Conservation (phyloP, 768 basidiomycete species). For the Termitomyces sp. region DNA sequence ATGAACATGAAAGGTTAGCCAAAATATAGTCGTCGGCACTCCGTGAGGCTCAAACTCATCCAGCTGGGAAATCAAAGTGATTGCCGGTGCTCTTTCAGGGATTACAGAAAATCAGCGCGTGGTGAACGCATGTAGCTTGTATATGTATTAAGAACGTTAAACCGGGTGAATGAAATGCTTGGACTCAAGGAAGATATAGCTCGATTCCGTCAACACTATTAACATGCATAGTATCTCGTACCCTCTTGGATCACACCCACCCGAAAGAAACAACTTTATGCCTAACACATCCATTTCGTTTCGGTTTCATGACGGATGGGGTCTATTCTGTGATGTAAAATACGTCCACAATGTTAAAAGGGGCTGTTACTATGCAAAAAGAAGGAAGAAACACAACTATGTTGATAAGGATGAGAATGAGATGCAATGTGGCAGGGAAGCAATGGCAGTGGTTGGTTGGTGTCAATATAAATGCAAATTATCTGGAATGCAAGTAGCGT, state of each 20-base stretch:
- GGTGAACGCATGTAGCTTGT: neutral
- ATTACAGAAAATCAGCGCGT: neutral
- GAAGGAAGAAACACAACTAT: constrained; percentile 6
- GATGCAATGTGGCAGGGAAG: constrained; percentile 14
- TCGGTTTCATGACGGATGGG: neutral
- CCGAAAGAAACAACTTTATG: neutral
- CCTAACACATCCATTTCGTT: neutral
- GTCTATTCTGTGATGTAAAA: constrained; percentile 19
- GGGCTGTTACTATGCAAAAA: constrained; percentile 25
- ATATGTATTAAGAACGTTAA: neutral
- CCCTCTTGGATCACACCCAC: neutral
- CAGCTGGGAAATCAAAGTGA: neutral
- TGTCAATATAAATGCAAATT: constrained; percentile 12
- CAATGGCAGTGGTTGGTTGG: neutral
- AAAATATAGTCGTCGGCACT: neutral
- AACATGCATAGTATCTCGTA: neutral
- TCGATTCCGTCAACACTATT: neutral
- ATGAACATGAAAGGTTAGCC: neutral
- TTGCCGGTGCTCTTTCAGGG: neutral
- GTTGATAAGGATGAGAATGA: constrained; percentile 11
- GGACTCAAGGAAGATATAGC: neutral
- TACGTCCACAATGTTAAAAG: constrained; percentile 15
- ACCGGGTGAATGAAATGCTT: neutral
- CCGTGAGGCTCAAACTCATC: neutral
- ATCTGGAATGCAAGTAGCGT: neutral